Conservation (phyloP, 2,329 filamentous ascomycete genomes). For the Arthroderma uncinatum region DNA sequence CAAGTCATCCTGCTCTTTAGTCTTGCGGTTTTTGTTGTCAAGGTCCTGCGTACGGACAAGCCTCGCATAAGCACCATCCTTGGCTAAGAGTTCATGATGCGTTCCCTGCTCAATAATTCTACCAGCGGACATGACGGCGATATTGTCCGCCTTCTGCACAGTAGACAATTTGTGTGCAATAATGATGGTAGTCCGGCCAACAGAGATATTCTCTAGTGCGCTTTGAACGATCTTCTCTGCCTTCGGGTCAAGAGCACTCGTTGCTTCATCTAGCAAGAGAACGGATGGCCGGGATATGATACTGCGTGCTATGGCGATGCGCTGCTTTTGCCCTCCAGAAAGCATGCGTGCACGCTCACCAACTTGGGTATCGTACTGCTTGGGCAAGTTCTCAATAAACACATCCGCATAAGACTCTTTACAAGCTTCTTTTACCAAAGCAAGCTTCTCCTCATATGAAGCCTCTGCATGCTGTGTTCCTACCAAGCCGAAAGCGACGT, state of each 20-base stretch:
- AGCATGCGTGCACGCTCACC: slow-evolving; percentile 44
- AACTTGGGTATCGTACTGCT: slow-evolving; percentile 40
- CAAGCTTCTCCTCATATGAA: slow-evolving; percentile 12
- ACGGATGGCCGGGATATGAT: slow-evolving; percentile 74
- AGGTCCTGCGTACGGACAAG: slow-evolving; percentile 31
- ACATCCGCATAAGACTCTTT: slow-evolving; percentile 47
- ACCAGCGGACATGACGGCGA: slow-evolving; percentile 21
- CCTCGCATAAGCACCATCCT: slow-evolving; percentile 34
- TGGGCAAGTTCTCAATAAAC: slow-evolving; percentile 45
- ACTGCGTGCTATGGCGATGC: slow-evolving; percentile 74
- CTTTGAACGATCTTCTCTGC: slow-evolving; percentile 20
- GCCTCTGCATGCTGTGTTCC: slow-evolving; percentile 35
- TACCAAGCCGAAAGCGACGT: slow-evolving; percentile 51
- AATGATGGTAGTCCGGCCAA: slow-evolving; percentile 18
- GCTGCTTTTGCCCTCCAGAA: slow-evolving; percentile 28
- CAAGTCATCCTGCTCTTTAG: background rate
- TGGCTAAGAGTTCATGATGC: slow-evolving; percentile 18
- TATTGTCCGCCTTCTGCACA: slow-evolving; percentile 22
- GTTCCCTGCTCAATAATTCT: slow-evolving; percentile 20
- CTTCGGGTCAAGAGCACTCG: slow-evolving; percentile 20
- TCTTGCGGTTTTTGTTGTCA: slow-evolving; percentile 9
- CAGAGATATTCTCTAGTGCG: slow-evolving; percentile 16
- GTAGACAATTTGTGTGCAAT: slow-evolving; percentile 24
- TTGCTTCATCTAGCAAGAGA: slow-evolving; percentile 37
- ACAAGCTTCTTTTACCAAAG: slow-evolving; percentile 32